Evolutionary conservation across 495 filamentous ascomycete species (phyloP).

Genomic region (Penicillium flavigenum): DNA sequence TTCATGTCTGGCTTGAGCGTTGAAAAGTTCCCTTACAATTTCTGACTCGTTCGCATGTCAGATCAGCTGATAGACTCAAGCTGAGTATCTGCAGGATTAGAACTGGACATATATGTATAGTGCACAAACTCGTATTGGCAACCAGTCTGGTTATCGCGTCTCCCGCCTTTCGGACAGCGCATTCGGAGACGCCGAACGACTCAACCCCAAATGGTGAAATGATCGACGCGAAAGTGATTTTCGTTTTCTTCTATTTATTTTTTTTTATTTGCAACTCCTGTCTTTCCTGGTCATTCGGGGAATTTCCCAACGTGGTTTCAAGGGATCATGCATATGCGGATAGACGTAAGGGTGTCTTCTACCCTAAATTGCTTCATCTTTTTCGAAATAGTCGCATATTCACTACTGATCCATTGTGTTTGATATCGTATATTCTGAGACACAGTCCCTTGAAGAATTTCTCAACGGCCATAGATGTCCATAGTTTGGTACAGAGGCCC

Average conservation of each 20-base stretch:
- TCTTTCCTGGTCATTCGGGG: slow-evolving; percentile 20
- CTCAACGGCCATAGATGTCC: slow-evolving; percentile 13
- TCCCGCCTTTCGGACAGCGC: slow-evolving; percentile 29
- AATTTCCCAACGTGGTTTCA: slow-evolving; percentile 23
- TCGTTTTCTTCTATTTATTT: slow-evolving; percentile 1
- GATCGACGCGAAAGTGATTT: slow-evolving; percentile 2
- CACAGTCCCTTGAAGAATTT: not conserved
- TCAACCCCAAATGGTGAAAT: slow-evolving; percentile 6
- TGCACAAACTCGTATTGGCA: not conserved
- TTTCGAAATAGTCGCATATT: not conserved
- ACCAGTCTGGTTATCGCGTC: slow-evolving; percentile 17
- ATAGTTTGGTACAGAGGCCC: slow-evolving; percentile 32
- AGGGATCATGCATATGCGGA: slow-evolving; percentile 14
- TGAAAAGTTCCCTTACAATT: not conserved
- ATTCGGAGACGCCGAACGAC: slow-evolving; percentile 31
- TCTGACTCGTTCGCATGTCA: not conserved
- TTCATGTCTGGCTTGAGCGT: slow-evolving; percentile 5
- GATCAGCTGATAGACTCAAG: slow-evolving; percentile 14
- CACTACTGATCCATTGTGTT: not conserved
- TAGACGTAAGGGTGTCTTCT: slow-evolving; percentile 8
- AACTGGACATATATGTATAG: not conserved
- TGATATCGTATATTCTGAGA: not conserved
- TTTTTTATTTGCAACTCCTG: slow-evolving; percentile 1
- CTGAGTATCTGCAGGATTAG: slow-evolving; percentile 7
- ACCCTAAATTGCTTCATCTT: not conserved